Percentiles rank a stretch among this genome's conserved stretches.
phyloP scores from a whole-genome alignment of 495 filamentous ascomycete genomes.

The Penicillium canescens region DNA sequence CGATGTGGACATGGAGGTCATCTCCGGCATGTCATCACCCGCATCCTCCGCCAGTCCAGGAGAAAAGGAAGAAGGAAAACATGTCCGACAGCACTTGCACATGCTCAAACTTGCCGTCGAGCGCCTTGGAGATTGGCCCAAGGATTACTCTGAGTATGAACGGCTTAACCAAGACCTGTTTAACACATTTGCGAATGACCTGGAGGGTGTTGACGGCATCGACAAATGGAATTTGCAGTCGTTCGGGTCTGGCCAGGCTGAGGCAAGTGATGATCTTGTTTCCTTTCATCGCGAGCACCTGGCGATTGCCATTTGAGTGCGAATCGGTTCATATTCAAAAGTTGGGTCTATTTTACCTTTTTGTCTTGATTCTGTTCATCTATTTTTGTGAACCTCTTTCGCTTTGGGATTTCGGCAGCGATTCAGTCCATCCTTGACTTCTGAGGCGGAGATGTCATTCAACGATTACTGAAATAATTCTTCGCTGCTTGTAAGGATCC shows the following conservation, averaged over 20 bases:
- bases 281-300: background rate
- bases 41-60: conserved; percentile 14
- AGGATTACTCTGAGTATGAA: conserved; percentile 30
- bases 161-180: conserved; percentile 6
- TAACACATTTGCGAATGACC: conserved; percentile 17
- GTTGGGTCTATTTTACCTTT: no score
- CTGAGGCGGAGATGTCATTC: no score
- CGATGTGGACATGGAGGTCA: conserved; percentile 23
- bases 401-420: no score
- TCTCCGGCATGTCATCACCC: conserved; percentile 16
- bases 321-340: no score
- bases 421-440: no score
- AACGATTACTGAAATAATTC: no score
- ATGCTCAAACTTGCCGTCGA: conserved; percentile 30
- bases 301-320: no score
- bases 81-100: conserved; percentile 30
- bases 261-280: conserved; percentile 26
- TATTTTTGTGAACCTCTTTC: no score
- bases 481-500: no score
- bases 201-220: conserved; percentile 26
- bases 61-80: conserved; percentile 20
- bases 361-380: no score
- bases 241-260: conserved; percentile 24
- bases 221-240: conserved; percentile 29
- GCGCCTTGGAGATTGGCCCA: conserved; percentile 30